Evolutionary conservation across 139 green algal genomes (phyloP).

Genomic region (Zygnema circumcarinatum): DNA sequence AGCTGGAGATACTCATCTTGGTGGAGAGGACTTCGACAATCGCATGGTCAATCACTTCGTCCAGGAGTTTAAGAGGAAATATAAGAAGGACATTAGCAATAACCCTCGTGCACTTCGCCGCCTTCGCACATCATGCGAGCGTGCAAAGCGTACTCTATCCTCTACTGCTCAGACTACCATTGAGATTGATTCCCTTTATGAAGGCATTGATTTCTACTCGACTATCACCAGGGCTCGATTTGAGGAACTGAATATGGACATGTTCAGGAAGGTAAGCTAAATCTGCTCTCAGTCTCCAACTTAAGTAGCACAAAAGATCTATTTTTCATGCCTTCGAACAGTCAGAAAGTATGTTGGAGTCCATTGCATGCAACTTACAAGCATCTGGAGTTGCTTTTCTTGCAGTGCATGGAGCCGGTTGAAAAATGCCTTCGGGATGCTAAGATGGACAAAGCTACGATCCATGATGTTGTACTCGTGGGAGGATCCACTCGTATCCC

Average conservation of each 20-base stretch:
- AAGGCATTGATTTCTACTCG: conserved; percentile 87
- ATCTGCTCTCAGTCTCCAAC: too few species aligned
- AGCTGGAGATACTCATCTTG: conserved; percentile 98
- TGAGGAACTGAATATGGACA: conserved; percentile 96
- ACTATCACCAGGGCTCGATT: conserved; percentile 81
- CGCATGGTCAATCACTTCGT: conserved; percentile 76
- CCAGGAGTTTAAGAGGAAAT: conserved; percentile 82
- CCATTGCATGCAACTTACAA: too few species aligned
- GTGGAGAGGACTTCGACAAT: conserved; percentile 99
- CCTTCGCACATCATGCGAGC: conserved; percentile 89
- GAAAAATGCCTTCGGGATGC: conserved; percentile 82
- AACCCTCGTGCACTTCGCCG: conserved; percentile 96
- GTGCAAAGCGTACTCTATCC: conserved; percentile 97
- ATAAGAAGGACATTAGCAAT: conserved; percentile 91
- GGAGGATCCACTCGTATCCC: conserved; percentile 98
- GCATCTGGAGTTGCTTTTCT: conserved; percentile 78
- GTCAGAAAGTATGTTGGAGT: too few species aligned
- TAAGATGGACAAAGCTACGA: conserved; percentile 80
- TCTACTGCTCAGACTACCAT: conserved; percentile 87
- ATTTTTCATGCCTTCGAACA: too few species aligned
- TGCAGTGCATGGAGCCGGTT: conserved; percentile 91
- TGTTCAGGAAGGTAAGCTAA: too few species aligned
- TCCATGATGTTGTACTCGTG: conserved; percentile 96
- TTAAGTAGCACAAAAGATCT: too few species aligned
- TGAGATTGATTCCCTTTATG: conserved; percentile 99